Percentiles rank a stretch among this genome's conserved stretches.
Evolutionary conservation across 371 early-diverging fungal genomes (phyloP).

Genomic region (Rhizopus arrhizus): DNA sequence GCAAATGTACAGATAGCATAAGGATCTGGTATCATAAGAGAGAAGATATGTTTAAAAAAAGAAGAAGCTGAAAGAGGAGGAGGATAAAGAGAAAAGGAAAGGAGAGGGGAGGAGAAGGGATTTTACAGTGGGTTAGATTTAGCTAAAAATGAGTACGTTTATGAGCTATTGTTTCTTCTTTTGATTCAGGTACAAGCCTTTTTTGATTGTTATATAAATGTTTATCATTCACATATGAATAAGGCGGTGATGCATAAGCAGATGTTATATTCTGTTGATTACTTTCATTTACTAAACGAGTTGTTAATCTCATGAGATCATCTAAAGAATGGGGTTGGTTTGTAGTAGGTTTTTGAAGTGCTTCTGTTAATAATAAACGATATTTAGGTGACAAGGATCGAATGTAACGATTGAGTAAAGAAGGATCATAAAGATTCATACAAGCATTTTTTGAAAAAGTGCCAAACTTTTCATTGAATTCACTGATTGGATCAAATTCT

Average conservation of each 20-base stretch:
- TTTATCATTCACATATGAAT: background rate
- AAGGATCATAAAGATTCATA: constrained; percentile 2
- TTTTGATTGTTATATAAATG: no score
- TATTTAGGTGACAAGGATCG: background rate
- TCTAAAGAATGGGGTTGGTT: background rate
- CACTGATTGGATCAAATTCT: constrained; percentile 2
- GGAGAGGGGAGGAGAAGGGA: no score
- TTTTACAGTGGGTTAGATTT: no score
- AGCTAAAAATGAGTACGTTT: background rate
- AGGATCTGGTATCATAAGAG: no score
- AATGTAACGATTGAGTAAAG: constrained; percentile 4
- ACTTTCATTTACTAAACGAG: background rate
- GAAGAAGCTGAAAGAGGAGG: no score
- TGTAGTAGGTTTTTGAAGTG: background rate
- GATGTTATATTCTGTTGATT: background rate
- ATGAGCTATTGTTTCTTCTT: background rate
- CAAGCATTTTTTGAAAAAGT: constrained; percentile 2
- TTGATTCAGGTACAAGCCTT: background rate
- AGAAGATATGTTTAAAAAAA: no score
- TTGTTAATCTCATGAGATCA: background rate
- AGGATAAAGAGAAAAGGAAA: no score
- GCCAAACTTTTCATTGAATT: constrained; percentile 9
- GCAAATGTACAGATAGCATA: no score
- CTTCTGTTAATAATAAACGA: background rate
- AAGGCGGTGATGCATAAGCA: background rate